Percentiles rank a stretch among this genome's conserved stretches.
Conservation (phyloP, 164 flowering plant genomes). For the Nymphaea thermarum region DNA sequence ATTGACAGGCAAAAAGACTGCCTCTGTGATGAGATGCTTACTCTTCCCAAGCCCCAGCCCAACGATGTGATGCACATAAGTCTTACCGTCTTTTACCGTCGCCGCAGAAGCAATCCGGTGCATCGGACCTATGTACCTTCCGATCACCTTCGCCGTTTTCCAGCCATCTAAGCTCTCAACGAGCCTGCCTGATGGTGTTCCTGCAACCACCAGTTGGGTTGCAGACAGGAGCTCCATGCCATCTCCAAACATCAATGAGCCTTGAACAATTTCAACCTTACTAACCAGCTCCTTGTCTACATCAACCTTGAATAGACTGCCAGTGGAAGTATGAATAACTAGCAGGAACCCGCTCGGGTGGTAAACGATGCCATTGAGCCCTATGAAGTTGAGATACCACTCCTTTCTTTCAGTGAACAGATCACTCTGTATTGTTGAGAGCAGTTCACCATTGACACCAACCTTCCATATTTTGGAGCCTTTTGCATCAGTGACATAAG, state of each 20-base stretch:
- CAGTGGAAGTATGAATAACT: conserved; percentile 53
- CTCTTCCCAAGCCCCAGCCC: conserved; percentile 66
- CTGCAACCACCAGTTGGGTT: conserved; percentile 60
- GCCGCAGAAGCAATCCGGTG: conserved; percentile 70
- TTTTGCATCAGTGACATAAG: conserved; percentile 68
- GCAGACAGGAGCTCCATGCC: conserved; percentile 71
- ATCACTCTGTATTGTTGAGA: conserved; percentile 36
- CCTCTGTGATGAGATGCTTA: conserved; percentile 74
- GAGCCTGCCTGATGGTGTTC: conserved; percentile 50
- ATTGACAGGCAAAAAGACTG: conserved; percentile 28
- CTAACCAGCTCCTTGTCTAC: conserved; percentile 27
- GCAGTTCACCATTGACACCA: conserved; percentile 38
- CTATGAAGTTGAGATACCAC: conserved; percentile 64
- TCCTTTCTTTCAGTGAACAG: conserved; percentile 43
- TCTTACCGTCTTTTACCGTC: conserved; percentile 76
- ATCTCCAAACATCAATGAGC: conserved; percentile 57
- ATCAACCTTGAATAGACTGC: conserved; percentile 48
- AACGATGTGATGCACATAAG: conserved; percentile 48
- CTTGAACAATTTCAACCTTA: conserved; percentile 34
- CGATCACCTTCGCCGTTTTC: conserved; percentile 55
- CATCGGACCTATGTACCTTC: conserved; percentile 32
- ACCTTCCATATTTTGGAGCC: conserved; percentile 74
- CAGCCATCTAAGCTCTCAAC: conserved; percentile 84
- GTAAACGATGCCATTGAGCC: conserved; percentile 75
- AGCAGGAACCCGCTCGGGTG: conserved; percentile 83